Percentiles rank a stretch among this genome's conserved stretches.
Conservation (phyloP, 2,329 filamentous ascomycete species). For the Sphaerulina vaccinii region DNA sequence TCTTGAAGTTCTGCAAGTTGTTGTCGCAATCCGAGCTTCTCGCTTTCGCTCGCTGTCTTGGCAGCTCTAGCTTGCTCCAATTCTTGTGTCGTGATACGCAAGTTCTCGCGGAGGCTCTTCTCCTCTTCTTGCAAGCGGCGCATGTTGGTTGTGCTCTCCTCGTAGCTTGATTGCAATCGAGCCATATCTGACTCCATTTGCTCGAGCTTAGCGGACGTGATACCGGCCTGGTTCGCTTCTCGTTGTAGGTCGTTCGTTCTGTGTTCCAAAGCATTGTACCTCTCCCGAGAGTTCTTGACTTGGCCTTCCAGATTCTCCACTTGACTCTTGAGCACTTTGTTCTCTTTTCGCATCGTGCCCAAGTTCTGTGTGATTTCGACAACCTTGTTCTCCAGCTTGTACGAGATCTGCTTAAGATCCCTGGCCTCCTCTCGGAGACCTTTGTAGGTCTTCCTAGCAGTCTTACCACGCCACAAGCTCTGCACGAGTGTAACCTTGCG, state of each 20-base stretch:
- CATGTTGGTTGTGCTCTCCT: slow-evolving; percentile 85
- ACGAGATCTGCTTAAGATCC: slow-evolving; percentile 98
- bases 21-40: slow-evolving; percentile 81
- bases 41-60: slow-evolving; percentile 74
- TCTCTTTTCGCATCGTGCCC: slow-evolving; percentile 88
- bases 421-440: slow-evolving; percentile 88
- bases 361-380: slow-evolving; percentile 94
- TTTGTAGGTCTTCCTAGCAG: slow-evolving; percentile 83
- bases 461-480: slow-evolving; percentile 85
- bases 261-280: slow-evolving; percentile 85
- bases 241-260: slow-evolving; percentile 91
- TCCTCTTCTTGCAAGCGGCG: slow-evolving; percentile 95
- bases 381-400: slow-evolving; percentile 99
- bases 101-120: slow-evolving; percentile 75
- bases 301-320: slow-evolving; percentile 95
- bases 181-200: slow-evolving; percentile 96
- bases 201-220: slow-evolving; percentile 83
- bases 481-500: slow-evolving; percentile 87
- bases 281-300: slow-evolving; percentile 91
- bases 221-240: slow-evolving; percentile 96
- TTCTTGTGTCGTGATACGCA: slow-evolving; percentile 76
- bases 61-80: slow-evolving; percentile 75
- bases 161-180: slow-evolving; percentile 82
- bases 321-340: slow-evolving; percentile 83
- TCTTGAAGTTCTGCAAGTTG: slow-evolving; percentile 89